phyloP scores from a whole-genome alignment of 83 land plant genomes.

The Larix sibirica region DNA sequence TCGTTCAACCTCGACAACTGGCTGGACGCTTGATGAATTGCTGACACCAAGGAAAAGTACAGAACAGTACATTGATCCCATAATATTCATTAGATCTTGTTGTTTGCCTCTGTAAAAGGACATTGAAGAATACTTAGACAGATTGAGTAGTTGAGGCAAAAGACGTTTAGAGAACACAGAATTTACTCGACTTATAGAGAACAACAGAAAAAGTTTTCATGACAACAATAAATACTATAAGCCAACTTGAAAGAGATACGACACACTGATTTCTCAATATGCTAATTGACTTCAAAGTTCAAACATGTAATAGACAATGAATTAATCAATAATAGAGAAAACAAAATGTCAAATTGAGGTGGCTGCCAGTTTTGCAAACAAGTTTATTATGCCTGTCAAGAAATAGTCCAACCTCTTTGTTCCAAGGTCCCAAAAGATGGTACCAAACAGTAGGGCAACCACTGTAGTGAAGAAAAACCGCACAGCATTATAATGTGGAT shows the following conservation, averaged over 20 bases:
- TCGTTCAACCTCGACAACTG: slow-evolving; percentile 35
- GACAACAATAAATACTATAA: no score
- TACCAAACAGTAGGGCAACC: slow-evolving; percentile 47
- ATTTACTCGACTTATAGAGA: no score
- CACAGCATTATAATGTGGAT: slow-evolving; percentile 45
- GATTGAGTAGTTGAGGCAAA: neutral
- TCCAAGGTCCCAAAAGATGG: slow-evolving; percentile 59
- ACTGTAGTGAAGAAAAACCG: slow-evolving; percentile 41
- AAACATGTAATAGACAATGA: neutral
- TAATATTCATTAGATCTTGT: slow-evolving; percentile 29
- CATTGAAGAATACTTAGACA: neutral
- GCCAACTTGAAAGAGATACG: neutral
- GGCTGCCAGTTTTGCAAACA: no score
- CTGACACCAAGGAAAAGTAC: slow-evolving; percentile 36
- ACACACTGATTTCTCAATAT: neutral
- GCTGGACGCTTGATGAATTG: slow-evolving; percentile 37
- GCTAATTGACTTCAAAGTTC: neutral
- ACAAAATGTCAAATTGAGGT: no score
- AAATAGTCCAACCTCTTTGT: slow-evolving; percentile 31
- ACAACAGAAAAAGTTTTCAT: no score
- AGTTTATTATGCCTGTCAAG: neutral
- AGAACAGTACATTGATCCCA: slow-evolving; percentile 47
- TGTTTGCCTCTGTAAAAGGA: slow-evolving; percentile 8
- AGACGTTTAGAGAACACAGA: neutral
- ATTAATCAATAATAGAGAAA: neutral